A percentile compares a stretch with the other conserved stretches of the same genome.
Conservation (phyloP, 108 stramenopile genomes). For the Conticribra guillardii region DNA sequence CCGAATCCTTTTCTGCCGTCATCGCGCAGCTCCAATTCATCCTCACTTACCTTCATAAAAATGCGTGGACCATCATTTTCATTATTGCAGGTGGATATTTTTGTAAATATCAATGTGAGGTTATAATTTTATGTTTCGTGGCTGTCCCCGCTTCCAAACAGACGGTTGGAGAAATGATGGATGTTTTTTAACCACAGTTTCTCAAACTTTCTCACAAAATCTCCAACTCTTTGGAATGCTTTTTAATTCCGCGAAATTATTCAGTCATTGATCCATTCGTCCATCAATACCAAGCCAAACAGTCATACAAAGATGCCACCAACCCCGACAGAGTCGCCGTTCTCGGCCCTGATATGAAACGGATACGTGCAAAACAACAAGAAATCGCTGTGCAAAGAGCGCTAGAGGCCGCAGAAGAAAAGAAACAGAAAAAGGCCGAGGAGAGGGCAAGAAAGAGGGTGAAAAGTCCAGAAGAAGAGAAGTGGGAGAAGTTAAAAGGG, state of each 20-base stretch:
- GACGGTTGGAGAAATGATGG: background rate
- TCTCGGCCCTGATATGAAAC: conserved; percentile 50
- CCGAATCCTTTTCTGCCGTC: too few relatives aligned
- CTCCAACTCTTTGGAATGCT: background rate
- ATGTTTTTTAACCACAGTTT: background rate
- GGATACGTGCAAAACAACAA: conserved; percentile 48
- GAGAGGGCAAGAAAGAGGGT: conserved; percentile 48
- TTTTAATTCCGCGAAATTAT: background rate
- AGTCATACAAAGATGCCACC: conserved; percentile 49
- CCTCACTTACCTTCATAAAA: conserved; percentile 27
- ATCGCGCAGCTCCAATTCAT: conserved; percentile 2
- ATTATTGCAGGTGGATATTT: conserved; percentile 24
- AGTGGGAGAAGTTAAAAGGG: conserved; percentile 46
- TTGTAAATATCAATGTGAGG: conserved; percentile 32
- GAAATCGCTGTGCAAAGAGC: conserved; percentile 15
- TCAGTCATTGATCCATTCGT: conserved; percentile 37
- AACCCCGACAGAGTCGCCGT: conserved; percentile 48
- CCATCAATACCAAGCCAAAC: conserved; percentile 22
- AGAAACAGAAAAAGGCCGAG: conserved; percentile 10
- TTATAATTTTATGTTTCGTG: background rate
- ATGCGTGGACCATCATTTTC: conserved; percentile 58
- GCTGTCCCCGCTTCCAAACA: conserved; percentile 1
- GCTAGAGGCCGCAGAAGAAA: conserved; percentile 33
- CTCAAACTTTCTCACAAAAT: background rate
- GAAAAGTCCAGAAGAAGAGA: conserved; percentile 54